phyloP scores from a whole-genome alignment of 768 basidiomycete genomes.

The Lentinula sp. region DNA sequence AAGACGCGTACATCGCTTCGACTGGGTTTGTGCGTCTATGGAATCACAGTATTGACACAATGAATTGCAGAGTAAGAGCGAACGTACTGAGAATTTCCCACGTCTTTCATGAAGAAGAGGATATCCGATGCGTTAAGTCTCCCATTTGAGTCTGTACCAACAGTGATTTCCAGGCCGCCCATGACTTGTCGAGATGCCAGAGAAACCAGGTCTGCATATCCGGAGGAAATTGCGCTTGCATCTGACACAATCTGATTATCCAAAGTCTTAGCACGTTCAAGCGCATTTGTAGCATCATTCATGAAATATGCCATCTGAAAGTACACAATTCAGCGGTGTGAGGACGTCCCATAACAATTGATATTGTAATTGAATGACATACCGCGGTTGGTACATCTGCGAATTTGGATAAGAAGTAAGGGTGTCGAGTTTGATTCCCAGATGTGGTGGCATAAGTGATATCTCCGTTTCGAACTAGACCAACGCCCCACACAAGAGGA shows the following conservation, averaged over 20 bases:
- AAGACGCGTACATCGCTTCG: conserved; percentile 31
- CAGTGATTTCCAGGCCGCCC: conserved; percentile 40
- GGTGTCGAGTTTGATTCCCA: not conserved
- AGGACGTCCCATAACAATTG: not conserved
- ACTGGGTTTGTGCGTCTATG: conserved; percentile 27
- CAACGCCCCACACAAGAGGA: conserved; percentile 7
- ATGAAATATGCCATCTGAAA: conserved; percentile 8
- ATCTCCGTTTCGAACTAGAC: not conserved
- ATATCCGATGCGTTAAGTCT: conserved; percentile 33
- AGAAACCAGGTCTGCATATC: conserved; percentile 36
- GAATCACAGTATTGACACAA: not conserved
- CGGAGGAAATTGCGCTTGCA: conserved; percentile 28
- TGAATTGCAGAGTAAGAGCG: not conserved
- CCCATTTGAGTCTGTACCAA: conserved; percentile 20
- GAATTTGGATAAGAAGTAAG: conserved; percentile 7
- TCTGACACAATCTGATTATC: conserved; percentile 31
- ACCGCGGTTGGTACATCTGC: conserved; percentile 4
- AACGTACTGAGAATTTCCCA: conserved; percentile 32
- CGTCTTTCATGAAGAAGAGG: conserved; percentile 43
- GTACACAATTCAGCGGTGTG: not conserved
- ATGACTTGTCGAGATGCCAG: conserved; percentile 39
- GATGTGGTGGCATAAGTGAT: not conserved
- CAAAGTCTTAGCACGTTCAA: conserved; percentile 26
- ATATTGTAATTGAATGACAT: not conserved
- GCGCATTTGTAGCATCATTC: conserved; percentile 30